phyloP scores from a whole-genome alignment of 768 basidiomycete genomes.

The Imleria badia region DNA sequence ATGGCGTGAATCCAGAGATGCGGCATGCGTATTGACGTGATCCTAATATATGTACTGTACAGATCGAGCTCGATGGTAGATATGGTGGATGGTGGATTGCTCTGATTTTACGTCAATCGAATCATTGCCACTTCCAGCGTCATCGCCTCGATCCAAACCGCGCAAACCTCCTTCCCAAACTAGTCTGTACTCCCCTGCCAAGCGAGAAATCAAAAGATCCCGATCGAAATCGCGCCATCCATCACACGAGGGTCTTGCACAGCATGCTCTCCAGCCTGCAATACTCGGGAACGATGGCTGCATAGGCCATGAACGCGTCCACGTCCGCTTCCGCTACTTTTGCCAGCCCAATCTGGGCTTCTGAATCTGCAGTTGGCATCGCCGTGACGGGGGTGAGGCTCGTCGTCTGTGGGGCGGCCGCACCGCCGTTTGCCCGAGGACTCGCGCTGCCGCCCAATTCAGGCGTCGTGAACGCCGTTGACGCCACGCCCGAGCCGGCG shows the following conservation, averaged over 20 bases:
- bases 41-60: slow-evolving; percentile 18
- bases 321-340: slow-evolving; percentile 84
- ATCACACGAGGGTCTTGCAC: slow-evolving; percentile 55
- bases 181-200: neutral
- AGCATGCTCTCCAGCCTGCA: slow-evolving; percentile 78
- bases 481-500: slow-evolving; percentile 39
- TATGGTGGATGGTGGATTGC: neutral
- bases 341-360: slow-evolving; percentile 72
- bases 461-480: slow-evolving; percentile 61
- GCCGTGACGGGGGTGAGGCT: slow-evolving; percentile 71
- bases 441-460: slow-evolving; percentile 44
- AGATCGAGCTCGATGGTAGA: neutral
- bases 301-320: slow-evolving; percentile 85
- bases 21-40: slow-evolving; percentile 11
- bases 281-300: slow-evolving; percentile 82
- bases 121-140: neutral
- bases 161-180: neutral
- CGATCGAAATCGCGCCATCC: neutral
- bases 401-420: slow-evolving; percentile 43
- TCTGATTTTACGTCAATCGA: neutral
- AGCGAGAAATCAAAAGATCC: neutral
- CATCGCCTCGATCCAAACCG: no score
- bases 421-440: slow-evolving; percentile 33
- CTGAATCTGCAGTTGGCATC: slow-evolving; percentile 67
- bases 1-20: no score